These are phyloP conservation scores for Ceratobasidium sp. DNA, from an alignment of 1,284 basidiomycete species.

Conservation along the genomic window DNA sequence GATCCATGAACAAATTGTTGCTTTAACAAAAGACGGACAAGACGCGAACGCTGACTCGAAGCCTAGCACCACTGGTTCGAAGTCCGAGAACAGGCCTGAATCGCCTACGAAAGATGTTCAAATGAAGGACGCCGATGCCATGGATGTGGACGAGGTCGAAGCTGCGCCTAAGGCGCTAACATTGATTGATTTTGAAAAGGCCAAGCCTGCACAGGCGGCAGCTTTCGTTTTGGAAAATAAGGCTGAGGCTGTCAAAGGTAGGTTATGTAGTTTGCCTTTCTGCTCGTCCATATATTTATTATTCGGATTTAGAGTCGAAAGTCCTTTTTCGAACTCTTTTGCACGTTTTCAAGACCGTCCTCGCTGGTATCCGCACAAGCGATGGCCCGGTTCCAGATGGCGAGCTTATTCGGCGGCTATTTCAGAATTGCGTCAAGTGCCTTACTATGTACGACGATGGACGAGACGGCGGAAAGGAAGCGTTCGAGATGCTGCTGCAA, in stretches of 20 bases:
- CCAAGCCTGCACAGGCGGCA: constrained; percentile 80
- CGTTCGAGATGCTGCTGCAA: constrained; percentile 86
- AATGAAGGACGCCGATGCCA: constrained; percentile 34
- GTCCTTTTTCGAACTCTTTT: constrained; percentile 90
- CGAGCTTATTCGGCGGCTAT: constrained; percentile 87
- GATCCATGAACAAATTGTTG: constrained; percentile 69
- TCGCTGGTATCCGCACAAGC: constrained; percentile 83
- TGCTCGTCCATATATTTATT: constrained; percentile 16
- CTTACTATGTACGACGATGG: constrained; percentile 90
- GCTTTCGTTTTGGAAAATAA: constrained; percentile 81
- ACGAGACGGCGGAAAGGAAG: constrained; percentile 83
- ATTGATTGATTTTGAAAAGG: constrained; percentile 73
- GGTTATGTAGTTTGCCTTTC: constrained; percentile 51
- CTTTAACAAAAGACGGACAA: constrained; percentile 62
- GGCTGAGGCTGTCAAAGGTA: constrained; percentile 80
- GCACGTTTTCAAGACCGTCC: constrained; percentile 88
- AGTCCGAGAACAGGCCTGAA: constrained; percentile 9
- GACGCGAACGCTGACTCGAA: constrained; percentile 52
- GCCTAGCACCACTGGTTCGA: constrained; percentile 25
- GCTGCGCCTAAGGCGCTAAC: constrained; percentile 26
- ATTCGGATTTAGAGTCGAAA: constrained; percentile 74
- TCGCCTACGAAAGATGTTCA: constrained; percentile 31
- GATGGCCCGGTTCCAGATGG: constrained; percentile 87
- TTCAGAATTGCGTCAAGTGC: constrained; percentile 86
- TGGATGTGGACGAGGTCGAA: constrained; percentile 30